Base-by-base conservation (phyloP, 352 stramenopile species). In the Pythium phragmiticola region DNA sequence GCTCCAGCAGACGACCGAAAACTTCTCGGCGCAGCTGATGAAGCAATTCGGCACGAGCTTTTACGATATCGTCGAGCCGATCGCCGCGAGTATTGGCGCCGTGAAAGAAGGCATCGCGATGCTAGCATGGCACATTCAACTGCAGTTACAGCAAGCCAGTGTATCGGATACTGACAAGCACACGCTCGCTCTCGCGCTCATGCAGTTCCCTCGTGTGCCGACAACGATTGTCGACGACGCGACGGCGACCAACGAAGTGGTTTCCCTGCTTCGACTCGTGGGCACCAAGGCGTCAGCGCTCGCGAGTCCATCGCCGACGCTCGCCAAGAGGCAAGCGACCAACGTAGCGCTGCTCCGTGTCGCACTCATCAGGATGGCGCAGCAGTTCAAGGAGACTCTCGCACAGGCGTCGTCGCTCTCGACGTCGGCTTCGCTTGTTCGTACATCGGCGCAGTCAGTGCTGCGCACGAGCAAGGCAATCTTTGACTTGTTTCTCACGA, bases 1-100 rank as follows among this genome's bases (percentile, higher is more conserved):
- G 78, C 92, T 96, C 46, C 86, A 96, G 61, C 85, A 94, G 48
- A 95, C 87, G 7, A 93, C 84, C 8, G 83, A 95, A 17, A 94
- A 78, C 55, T 94, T 94, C 46, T 28, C 88, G 19, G 53, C 70
- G 34, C 87, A 90, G 55, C 28, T 95, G 36, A 65, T 71, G 8
- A 77, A 78, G 41, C 92, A 92, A 60, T 97, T 87, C 73, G 70
- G 64, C 0, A 74, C 77, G 17, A 84, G 73, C 33, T 97, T 94
- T 61, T 76, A 79, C 34, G 90, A 97, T 69, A 80, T 97, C 14
- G 58, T 96, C 13, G 82, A 95, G 52, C 89, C 90, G 16, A 66
- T 97, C 19, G 71, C 70, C 0, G 78, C 84, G 0, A 73, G 84
- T n/a, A 82, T 96, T 30, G 88, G 84, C 42, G 78, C 84, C 8